phyloP scores from a whole-genome alignment of 23 red algal species.

The Gracilariopsis chorda region DNA sequence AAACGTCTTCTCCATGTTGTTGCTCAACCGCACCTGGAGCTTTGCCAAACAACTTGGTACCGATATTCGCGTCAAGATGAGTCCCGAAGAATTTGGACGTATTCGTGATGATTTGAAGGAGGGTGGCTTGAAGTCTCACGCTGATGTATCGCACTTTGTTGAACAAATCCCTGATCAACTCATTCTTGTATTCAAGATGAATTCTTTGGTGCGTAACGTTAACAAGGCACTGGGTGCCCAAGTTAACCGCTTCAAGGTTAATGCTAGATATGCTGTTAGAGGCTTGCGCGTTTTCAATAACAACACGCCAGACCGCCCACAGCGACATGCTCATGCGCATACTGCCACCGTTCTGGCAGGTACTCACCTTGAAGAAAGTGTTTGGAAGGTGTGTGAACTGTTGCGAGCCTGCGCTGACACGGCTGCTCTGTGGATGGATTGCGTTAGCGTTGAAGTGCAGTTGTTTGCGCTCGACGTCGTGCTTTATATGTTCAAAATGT shows the following conservation, averaged over 20 bases:
- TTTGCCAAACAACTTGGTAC: conserved; percentile 10
- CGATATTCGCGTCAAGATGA: conserved; percentile 21
- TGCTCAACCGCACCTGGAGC: conserved; percentile 46
- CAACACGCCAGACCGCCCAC: background rate
- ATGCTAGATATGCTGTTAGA: conserved; percentile 41
- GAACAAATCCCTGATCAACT: conserved; percentile 34
- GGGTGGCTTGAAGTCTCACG: background rate
- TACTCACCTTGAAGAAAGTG: background rate
- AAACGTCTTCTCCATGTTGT: conserved; percentile 36
- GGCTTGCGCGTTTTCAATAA: conserved; percentile 14
- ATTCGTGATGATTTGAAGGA: background rate
- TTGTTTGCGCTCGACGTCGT: conserved; percentile 11
- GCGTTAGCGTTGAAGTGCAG: background rate
- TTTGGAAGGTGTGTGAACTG: background rate
- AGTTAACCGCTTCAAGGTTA: conserved; percentile 51
- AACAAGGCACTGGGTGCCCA: conserved; percentile 36
- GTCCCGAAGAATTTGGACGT: background rate
- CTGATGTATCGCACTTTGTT: background rate
- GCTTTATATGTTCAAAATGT: background rate
- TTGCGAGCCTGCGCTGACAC: background rate
- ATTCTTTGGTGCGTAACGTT: conserved; percentile 42
- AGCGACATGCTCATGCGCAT: background rate
- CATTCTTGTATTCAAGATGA: conserved; percentile 53
- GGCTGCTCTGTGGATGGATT: background rate
- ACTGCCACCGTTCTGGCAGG: background rate